Evolutionary conservation across 257 asterid genomes (phyloP), one percentile per base, ranked within the genome.

Genomic region (Solanum chaucha): DNA sequence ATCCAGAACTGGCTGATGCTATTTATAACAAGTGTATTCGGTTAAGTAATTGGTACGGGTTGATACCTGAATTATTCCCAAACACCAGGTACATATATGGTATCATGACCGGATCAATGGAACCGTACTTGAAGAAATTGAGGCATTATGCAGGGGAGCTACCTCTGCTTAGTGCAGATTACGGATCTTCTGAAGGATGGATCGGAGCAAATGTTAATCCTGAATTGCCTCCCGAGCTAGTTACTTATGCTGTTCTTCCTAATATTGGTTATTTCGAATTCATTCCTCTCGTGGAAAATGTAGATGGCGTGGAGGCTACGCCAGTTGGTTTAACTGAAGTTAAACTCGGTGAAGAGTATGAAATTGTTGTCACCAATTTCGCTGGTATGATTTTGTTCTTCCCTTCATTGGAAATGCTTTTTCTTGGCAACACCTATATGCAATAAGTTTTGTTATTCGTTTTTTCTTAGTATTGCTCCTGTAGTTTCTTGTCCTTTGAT

Each of bases 51-150:
- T 95, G 97, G 98, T 93, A 94, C 61, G 99, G 98, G 6, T 74
- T 97, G 78, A 95, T 97, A 41, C 93, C 87, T 1, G 98, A 91
- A 91, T 82, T 94, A 6, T 95, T 97, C 89, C 99, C 99, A 0
- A 93, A 93, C 58, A 90, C 92, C 5, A 93, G 92, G 90, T 97
- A 97, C 82, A 88, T 97, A 11, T 94, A 95, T 4, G 99, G 99
- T 83, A 95, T 97, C 80, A 97, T 96, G 98, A 97, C 99, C 0
- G 99, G 99, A 8, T 95, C 99, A 14, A 97, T 97, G 99, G 99
- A 95, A 65, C 99, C 97, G 1, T 97, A 97, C 87, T n/a, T 95
- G 91, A 93, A 87, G 28, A 96, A 95, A 75, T 46, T 97, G 92
- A 94, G 98, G 93, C 98, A 95, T 46, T 97, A 94, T 83, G 98